A percentile compares a stretch with the other conserved stretches of the same genome.
These are phyloP conservation scores for Brassica incana DNA, from an alignment of 345 rosid genomes.

Conservation along the genomic window DNA sequence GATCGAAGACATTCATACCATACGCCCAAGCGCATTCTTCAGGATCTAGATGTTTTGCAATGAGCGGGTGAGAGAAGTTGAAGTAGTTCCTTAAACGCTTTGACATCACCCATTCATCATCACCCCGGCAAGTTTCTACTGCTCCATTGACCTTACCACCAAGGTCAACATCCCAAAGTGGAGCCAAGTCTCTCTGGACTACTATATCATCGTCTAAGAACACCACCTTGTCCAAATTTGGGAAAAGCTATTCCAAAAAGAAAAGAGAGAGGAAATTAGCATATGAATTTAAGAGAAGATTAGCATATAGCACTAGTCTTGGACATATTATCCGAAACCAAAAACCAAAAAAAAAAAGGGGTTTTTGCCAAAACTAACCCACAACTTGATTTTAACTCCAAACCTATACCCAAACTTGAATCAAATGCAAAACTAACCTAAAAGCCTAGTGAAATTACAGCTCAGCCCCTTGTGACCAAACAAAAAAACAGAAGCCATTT, in stretches of 20 bases:
- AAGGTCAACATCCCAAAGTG: conserved; percentile 91
- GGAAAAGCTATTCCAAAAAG: conserved; percentile 70
- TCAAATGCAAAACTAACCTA: no score
- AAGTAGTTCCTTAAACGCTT: conserved; percentile 94
- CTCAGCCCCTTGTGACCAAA: no score
- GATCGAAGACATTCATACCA: conserved; percentile 98
- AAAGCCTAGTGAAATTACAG: no score
- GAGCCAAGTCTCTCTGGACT: conserved; percentile 84
- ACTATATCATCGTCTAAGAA: conserved; percentile 96
- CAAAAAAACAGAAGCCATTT: no score
- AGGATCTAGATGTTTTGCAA: conserved; percentile 75
- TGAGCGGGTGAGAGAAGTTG: conserved; percentile 95
- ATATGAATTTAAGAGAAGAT: not conserved
- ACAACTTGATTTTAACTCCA: no score
- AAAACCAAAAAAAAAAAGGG: no score
- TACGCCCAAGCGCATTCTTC: conserved; percentile 99
- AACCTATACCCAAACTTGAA: no score
- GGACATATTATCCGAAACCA: no score
- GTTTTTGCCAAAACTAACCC: no score
- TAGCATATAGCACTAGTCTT: not conserved
- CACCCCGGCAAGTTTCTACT: conserved; percentile 97
- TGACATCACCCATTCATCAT: conserved; percentile 98
- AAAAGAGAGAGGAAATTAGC: not conserved
- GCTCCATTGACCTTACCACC: conserved; percentile 95
- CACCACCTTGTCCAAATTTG: conserved; percentile 87